phyloP scores from a whole-genome alignment of 495 filamentous ascomycete genomes.

The Platismatia glauca region DNA sequence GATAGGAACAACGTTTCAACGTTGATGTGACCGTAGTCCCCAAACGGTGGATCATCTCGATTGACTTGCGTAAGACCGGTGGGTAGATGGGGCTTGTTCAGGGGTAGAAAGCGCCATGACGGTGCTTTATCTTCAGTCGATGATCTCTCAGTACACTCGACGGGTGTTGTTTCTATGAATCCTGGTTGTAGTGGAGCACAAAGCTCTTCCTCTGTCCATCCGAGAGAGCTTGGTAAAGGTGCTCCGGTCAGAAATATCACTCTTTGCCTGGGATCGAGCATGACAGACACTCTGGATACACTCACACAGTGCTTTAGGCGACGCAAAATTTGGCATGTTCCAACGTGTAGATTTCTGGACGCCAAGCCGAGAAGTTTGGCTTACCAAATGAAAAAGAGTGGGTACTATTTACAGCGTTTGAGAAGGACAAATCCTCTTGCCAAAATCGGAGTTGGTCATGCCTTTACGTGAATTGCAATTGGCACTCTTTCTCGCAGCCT shows the following conservation, averaged over 20 bases:
- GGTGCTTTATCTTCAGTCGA: constrained; percentile 42
- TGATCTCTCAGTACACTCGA: constrained; percentile 38
- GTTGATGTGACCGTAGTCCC: neutral
- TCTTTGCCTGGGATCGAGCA: constrained; percentile 1
- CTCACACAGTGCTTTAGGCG: no score
- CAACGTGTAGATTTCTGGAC: no score
- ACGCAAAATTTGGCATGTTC: no score
- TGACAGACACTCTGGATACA: constrained; percentile 9
- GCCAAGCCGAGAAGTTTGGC: no score
- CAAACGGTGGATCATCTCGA: neutral
- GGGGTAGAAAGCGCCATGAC: constrained; percentile 21
- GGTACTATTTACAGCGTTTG: no score
- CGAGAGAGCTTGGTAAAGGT: constrained; percentile 18
- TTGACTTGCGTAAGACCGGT: constrained; percentile 20
- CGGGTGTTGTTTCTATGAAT: neutral
- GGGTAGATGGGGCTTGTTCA: constrained; percentile 19
- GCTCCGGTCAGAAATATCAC: constrained; percentile 23
- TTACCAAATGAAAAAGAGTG: no score
- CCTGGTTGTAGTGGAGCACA: constrained; percentile 10
- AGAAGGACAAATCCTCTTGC: no score
- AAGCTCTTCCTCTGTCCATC: constrained; percentile 19
- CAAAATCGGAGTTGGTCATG: no score
- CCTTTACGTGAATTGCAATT: no score
- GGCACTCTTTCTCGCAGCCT: no score
- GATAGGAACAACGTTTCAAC: constrained; percentile 16